Evolutionary conservation across 768 basidiomycete species (phyloP).

Genomic region (Lactifluus hygrophoroides): DNA sequence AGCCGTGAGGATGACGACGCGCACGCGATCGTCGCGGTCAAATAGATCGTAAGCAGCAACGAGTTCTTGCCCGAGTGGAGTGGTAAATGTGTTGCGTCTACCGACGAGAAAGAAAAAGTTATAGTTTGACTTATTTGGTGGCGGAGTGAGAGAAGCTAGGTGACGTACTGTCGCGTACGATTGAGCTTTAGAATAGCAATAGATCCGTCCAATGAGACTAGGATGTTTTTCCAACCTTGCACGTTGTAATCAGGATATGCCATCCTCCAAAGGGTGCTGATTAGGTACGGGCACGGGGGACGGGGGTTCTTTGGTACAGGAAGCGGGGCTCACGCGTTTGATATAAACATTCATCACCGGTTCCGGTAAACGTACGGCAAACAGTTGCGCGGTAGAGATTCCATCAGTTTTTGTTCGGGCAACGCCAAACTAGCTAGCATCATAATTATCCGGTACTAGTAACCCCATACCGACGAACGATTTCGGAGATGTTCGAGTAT

Average conservation of each 20-base stretch:
- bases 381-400: neutral
- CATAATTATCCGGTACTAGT: neutral
- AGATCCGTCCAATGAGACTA: constrained; percentile 36
- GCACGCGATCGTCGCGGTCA: constrained; percentile 46
- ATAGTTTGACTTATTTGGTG: too few species aligned
- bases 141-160: too few species aligned
- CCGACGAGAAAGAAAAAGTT: too few species aligned
- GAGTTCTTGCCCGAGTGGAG: constrained; percentile 31
- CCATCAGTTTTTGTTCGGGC: too few species aligned
- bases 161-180: constrained; percentile 38
- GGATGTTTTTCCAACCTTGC: constrained; percentile 34
- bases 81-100: constrained; percentile 41
- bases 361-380: neutral
- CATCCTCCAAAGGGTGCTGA: constrained; percentile 3
- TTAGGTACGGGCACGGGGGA: neutral
- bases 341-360: neutral
- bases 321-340: neutral
- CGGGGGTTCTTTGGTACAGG: neutral
- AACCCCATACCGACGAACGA: neutral
- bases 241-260: constrained; percentile 11
- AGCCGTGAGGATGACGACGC: constrained; percentile 43
- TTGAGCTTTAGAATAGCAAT: constrained; percentile 40
- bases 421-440: neutral
- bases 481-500: neutral
- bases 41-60: constrained; percentile 37